A percentile compares a stretch with the other conserved stretches of the same genome.
phyloP scores from a whole-genome alignment of 2,329 filamentous ascomycete genomes.

The Cadophora malorum region DNA sequence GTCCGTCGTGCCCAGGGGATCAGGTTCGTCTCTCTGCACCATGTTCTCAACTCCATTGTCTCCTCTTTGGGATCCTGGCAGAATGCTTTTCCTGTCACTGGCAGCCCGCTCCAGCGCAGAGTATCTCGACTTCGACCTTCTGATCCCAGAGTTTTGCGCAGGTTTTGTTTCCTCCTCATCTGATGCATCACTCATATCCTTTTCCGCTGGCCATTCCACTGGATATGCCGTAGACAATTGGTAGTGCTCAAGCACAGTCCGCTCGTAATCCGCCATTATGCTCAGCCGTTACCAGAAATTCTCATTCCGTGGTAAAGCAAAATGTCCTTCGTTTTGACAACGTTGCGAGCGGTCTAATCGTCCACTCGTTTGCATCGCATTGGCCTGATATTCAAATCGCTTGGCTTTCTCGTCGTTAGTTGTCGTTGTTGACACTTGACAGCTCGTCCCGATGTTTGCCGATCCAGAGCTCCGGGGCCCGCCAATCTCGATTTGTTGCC shows the following conservation, averaged over 20 bases:
- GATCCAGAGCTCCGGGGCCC: background rate
- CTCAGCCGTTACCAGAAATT: conserved; percentile 1
- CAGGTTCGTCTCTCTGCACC: conserved; percentile 89
- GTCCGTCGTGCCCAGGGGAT: conserved; percentile 86
- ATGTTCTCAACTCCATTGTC: conserved; percentile 75
- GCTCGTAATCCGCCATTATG: conserved; percentile 73
- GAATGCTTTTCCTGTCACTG: conserved; percentile 67
- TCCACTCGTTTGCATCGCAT: background rate
- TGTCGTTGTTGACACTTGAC: conserved; percentile 10
- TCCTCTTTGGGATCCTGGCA: conserved; percentile 72
- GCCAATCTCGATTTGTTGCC: conserved; percentile 29
- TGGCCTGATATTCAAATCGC: background rate
- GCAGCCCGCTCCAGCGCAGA: conserved; percentile 81
- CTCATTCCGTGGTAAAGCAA: background rate
- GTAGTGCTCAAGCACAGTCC: conserved; percentile 86
- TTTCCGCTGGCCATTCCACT: conserved; percentile 83
- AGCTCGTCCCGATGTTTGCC: conserved; percentile 7
- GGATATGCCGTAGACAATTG: conserved; percentile 81
- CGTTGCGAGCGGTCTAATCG: background rate
- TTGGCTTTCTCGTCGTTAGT: conserved; percentile 2
- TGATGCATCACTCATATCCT: conserved; percentile 73
- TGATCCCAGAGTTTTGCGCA: conserved; percentile 55
- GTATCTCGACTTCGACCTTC: conserved; percentile 77
- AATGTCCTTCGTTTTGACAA: background rate
- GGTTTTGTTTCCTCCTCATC: conserved; percentile 59